phyloP scores from a whole-genome alignment of 768 basidiomycete genomes.

The Gymnopilus dilepis region DNA sequence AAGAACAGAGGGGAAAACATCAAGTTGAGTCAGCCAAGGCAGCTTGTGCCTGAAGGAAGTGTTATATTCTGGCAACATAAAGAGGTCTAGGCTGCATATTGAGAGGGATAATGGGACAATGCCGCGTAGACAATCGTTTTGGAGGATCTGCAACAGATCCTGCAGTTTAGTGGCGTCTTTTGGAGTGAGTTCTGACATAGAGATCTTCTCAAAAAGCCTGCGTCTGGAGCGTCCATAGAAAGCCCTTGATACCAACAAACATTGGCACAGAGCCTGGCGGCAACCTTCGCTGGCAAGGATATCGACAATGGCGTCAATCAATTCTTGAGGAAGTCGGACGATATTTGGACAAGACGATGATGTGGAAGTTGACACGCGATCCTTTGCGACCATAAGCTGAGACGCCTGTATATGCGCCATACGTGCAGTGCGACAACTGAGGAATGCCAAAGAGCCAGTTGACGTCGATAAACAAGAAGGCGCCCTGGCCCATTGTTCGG shows the following conservation, averaged over 20 bases:
- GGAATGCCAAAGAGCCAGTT: too few species aligned
- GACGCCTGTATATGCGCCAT: too few species aligned
- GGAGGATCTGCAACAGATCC: too few species aligned
- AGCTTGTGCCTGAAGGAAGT: too few species aligned
- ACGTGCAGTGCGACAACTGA: too few species aligned
- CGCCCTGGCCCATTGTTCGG: background rate
- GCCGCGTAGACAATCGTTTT: too few species aligned
- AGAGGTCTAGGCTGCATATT: background rate
- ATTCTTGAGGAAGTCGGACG: background rate
- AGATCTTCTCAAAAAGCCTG: background rate
- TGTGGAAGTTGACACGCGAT: background rate
- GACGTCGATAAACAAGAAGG: too few species aligned
- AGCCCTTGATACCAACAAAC: background rate
- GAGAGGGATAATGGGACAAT: too few species aligned
- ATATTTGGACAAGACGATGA: background rate
- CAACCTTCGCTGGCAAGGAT: background rate
- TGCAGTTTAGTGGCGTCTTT: background rate
- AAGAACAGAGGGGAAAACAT: too few species aligned
- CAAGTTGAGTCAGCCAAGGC: too few species aligned
- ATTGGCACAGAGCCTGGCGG: background rate
- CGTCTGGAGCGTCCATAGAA: background rate
- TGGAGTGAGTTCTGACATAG: background rate
- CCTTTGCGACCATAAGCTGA: too few species aligned
- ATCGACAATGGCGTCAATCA: conserved; percentile 1
- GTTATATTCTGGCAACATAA: background rate